Conservation (phyloP, 306 rosid species). For the Trifolium pratense region DNA sequence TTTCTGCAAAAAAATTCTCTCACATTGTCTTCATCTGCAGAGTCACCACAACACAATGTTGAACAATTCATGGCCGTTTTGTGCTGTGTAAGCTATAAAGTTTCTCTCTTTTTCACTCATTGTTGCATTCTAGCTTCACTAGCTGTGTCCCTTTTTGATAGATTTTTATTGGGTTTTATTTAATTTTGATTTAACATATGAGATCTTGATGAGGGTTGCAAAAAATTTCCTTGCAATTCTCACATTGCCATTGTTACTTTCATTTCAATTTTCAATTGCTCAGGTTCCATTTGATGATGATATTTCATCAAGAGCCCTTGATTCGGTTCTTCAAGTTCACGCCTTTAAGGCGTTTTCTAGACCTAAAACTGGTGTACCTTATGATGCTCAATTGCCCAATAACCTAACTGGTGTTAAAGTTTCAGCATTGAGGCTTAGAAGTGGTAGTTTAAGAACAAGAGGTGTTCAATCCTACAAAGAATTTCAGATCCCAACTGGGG, state of each 20-base stretch:
- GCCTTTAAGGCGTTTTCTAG: conserved; percentile 58
- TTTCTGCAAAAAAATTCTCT: neutral
- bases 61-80: conserved; percentile 31
- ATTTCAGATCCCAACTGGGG: conserved; percentile 72
- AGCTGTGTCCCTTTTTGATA: neutral
- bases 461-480: conserved; percentile 62
- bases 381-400: conserved; percentile 44
- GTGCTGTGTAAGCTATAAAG: conserved; percentile 37
- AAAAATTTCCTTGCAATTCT: conserved; percentile 36
- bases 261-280: conserved; percentile 40
- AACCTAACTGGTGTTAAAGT: conserved; percentile 52
- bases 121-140: neutral
- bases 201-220: conserved; percentile 61
- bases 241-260: conserved; percentile 41
- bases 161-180: conserved; percentile 35
- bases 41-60: conserved; percentile 28
- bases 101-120: neutral
- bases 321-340: conserved; percentile 60
- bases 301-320: conserved; percentile 59
- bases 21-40: conserved; percentile 18
- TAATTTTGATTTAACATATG: conserved; percentile 39
- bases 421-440: conserved; percentile 64
- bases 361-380: conserved; percentile 62
- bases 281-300: conserved; percentile 27
- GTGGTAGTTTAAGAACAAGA: conserved; percentile 67